Percentiles rank a stretch among this genome's conserved stretches.
Conservation (phyloP, 805 yeast species). For the Cyberlindnera nakhonratchasimensis region DNA sequence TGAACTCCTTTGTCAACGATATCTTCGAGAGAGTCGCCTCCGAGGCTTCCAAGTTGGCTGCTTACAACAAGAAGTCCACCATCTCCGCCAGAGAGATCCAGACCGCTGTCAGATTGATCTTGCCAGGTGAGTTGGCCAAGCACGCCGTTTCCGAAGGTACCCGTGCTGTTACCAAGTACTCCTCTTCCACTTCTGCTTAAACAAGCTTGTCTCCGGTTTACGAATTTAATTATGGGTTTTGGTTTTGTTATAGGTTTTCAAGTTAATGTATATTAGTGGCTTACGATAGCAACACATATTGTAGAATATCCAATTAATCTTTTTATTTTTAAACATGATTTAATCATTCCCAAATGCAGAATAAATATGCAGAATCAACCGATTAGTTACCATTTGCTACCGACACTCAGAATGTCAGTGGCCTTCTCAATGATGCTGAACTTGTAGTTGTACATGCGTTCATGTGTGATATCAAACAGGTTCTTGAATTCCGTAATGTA, state of each 20-base stretch:
- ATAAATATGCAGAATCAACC: background rate
- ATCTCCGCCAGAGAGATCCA: conserved; percentile 98
- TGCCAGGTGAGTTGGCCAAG: conserved; percentile 98
- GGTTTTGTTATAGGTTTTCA: conserved; percentile 13
- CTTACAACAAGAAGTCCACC: conserved; percentile 98
- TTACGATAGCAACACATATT: conserved; percentile 4
- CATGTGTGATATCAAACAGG: conserved; percentile 30
- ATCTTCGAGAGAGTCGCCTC: conserved; percentile 97
- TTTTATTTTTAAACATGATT: no score
- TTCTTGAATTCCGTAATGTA: conserved; percentile 37
- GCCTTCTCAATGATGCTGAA: conserved; percentile 52
- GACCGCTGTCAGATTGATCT: conserved; percentile 96
- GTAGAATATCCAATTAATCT: background rate
- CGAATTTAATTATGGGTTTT: conserved; percentile 14
- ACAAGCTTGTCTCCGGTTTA: conserved; percentile 12
- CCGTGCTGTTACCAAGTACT: conserved; percentile 96
- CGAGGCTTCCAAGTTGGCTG: conserved; percentile 98
- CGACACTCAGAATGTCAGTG: conserved; percentile 47
- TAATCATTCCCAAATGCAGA: background rate
- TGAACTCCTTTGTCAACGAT: conserved; percentile 98
- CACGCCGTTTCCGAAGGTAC: conserved; percentile 99
- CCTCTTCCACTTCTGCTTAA: conserved; percentile 56
- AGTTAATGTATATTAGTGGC: conserved; percentile 17
- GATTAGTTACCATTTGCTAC: conserved; percentile 49
- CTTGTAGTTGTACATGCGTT: conserved; percentile 42